These are phyloP conservation scores for Sclerotinia sclerotiorum DNA, from an alignment of 2,329 filamentous ascomycete species.

Conservation along the genomic window DNA sequence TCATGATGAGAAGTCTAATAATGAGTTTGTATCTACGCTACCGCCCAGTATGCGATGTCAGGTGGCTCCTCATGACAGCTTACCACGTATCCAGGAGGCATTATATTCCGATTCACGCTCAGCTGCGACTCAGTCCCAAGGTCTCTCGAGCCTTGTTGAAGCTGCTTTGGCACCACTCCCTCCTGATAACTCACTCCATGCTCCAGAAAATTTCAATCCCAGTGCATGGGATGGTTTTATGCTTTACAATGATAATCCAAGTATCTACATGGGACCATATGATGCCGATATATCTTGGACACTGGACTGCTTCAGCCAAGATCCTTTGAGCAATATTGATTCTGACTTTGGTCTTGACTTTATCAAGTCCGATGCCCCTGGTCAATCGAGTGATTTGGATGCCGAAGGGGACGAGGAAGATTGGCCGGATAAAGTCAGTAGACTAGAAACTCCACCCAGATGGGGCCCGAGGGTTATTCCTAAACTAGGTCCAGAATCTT, in stretches of 20 bases:
- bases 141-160: constrained; percentile 37
- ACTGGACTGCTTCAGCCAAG: constrained; percentile 28
- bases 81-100: constrained; percentile 19
- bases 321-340: constrained; percentile 21
- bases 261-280: constrained; percentile 37
- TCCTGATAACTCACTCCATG: constrained; percentile 25
- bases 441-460: constrained; percentile 24
- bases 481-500: constrained; percentile 32
- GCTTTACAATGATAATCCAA: constrained; percentile 31
- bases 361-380: not conserved
- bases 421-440: constrained; percentile 36
- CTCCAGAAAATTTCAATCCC: constrained; percentile 31
- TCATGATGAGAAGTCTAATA: constrained; percentile 22
- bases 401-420: constrained; percentile 37
- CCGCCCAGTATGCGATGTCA: constrained; percentile 1
- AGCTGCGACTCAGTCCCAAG: constrained; percentile 29
- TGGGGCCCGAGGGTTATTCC: constrained; percentile 29
- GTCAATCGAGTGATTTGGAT: constrained; percentile 27
- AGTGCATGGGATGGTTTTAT: constrained; percentile 37
- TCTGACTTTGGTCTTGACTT: constrained; percentile 2
- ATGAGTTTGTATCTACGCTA: not conserved
- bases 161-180: constrained; percentile 33
- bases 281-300: constrained; percentile 39
- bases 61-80: not conserved
- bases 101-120: constrained; percentile 13